Evolutionary conservation across 169 alveolate genomes (phyloP).

Genomic region (Neospora caninum): DNA sequence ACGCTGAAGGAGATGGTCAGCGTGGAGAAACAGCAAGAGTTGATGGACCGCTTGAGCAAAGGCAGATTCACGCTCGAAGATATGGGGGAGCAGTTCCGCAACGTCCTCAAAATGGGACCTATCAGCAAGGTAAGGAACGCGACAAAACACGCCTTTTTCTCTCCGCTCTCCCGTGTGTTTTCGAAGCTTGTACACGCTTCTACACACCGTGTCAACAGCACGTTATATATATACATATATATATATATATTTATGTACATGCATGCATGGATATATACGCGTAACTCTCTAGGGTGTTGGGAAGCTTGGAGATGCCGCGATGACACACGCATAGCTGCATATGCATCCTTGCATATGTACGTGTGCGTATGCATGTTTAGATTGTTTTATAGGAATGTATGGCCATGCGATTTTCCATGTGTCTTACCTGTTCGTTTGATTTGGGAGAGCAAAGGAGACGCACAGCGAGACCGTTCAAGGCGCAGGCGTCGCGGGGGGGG

Average conservation of each 20-base stretch:
- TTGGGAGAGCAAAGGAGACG: too few species aligned
- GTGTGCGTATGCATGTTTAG: not conserved
- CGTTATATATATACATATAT: not conserved
- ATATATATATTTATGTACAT: not conserved
- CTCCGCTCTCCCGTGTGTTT: not conserved
- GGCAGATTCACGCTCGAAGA: conserved; percentile 96
- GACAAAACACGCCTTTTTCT: too few species aligned
- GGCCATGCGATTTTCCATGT: too few species aligned
- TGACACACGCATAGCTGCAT: too few species aligned
- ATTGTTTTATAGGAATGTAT: not conserved
- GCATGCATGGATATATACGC: not conserved
- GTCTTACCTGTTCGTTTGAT: too few species aligned
- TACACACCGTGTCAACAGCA: too few species aligned
- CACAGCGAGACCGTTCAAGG: too few species aligned
- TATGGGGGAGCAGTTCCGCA: conserved; percentile 96
- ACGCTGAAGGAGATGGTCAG: conserved; percentile 96
- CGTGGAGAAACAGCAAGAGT: conserved; percentile 93
- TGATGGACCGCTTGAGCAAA: conserved; percentile 92
- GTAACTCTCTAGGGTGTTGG: not conserved
- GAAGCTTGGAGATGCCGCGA: too few species aligned
- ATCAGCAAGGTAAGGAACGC: conserved; percentile 77
- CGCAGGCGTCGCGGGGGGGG: too few species aligned
- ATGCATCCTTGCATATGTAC: conserved; percentile 8
- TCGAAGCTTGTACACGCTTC: not conserved
- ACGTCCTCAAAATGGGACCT: conserved; percentile 96